A percentile compares a stretch with the other conserved stretches of the same genome.
These are phyloP conservation scores for Hypoxylon sp. DNA, from an alignment of 2,329 filamentous ascomycete species.

Conservation along the genomic window DNA sequence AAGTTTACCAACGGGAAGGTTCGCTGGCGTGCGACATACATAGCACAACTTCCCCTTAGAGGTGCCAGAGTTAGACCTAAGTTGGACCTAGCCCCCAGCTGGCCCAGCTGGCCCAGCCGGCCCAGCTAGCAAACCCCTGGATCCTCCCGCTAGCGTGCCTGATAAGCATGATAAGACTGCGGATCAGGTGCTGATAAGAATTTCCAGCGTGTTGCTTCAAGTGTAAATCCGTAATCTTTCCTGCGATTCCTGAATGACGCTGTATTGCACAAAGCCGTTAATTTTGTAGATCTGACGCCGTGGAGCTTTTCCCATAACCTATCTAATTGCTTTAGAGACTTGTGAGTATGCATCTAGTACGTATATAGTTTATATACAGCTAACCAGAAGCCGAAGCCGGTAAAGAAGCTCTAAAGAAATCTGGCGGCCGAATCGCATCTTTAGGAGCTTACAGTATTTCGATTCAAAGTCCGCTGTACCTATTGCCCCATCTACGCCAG, in stretches of 20 bases:
- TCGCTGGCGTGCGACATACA: slow-evolving; percentile 22
- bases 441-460: slow-evolving; percentile 20
- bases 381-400: slow-evolving; percentile 19
- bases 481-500: slow-evolving; percentile 4
- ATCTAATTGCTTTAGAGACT: slow-evolving; percentile 18
- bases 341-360: slow-evolving; percentile 18
- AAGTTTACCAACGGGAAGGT: slow-evolving; percentile 11
- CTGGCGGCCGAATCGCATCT: slow-evolving; percentile 28
- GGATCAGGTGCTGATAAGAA: slow-evolving; percentile 51
- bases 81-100: slow-evolving; percentile 3
- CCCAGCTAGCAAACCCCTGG: slow-evolving; percentile 37
- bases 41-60: neutral
- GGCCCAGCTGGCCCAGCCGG: too few species aligned
- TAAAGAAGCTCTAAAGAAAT: slow-evolving; percentile 13
- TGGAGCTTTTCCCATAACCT: slow-evolving; percentile 3
- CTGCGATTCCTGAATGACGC: slow-evolving; percentile 17
- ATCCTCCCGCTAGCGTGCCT: slow-evolving; percentile 46
- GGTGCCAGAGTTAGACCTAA: neutral
- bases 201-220: slow-evolving; percentile 45
- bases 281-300: slow-evolving; percentile 25
- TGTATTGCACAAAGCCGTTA: slow-evolving; percentile 24
- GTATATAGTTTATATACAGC: slow-evolving; percentile 14
- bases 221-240: slow-evolving; percentile 39
- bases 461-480: neutral
- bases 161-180: slow-evolving; percentile 48